Percentiles rank a stretch among this genome's conserved stretches.
phyloP scores from a whole-genome alignment of 768 basidiomycete species.

The Pholiota conissans region DNA sequence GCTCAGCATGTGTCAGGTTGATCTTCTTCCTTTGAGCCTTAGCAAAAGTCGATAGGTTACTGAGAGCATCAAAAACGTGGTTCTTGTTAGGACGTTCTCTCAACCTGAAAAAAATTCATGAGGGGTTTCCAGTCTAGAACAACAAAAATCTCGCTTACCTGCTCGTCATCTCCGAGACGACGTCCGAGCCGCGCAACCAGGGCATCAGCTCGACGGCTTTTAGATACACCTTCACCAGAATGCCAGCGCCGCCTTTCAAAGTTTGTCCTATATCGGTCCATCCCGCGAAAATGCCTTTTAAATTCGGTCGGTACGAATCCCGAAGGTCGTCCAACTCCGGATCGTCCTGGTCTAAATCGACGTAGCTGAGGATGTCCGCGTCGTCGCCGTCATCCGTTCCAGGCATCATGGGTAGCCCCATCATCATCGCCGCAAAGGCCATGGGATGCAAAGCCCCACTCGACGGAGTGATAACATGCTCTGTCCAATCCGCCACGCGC shows the following conservation, averaged over 20 bases:
- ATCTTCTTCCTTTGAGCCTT: constrained; percentile 48
- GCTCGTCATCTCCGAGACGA: constrained; percentile 54
- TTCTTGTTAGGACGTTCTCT: constrained; percentile 54
- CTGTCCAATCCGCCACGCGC: constrained; percentile 54
- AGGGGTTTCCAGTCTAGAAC: not conserved
- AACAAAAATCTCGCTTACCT: too few relatives aligned
- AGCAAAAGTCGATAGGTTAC: constrained; percentile 46
- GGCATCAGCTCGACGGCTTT: constrained; percentile 57
- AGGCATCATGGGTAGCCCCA: constrained; percentile 36
- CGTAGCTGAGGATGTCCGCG: constrained; percentile 48
- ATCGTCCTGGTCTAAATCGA: constrained; percentile 52
- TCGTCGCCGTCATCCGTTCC: constrained; percentile 38
- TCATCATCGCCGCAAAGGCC: constrained; percentile 67
- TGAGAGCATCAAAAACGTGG: constrained; percentile 52
- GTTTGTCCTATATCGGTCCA: constrained; percentile 46
- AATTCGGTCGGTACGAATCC: constrained; percentile 59
- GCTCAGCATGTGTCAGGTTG: constrained; percentile 9
- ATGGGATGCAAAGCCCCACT: constrained; percentile 43
- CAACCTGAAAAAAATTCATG: constrained; percentile 34
- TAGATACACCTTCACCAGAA: constrained; percentile 41
- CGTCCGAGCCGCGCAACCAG: constrained; percentile 48
- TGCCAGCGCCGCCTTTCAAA: constrained; percentile 36
- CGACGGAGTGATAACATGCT: constrained; percentile 38
- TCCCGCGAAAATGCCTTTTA: constrained; percentile 57
- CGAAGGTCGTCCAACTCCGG: constrained; percentile 59